Conservation (phyloP, 1,139 yeast genomes). For the Casaregolazyma suthepensis region DNA sequence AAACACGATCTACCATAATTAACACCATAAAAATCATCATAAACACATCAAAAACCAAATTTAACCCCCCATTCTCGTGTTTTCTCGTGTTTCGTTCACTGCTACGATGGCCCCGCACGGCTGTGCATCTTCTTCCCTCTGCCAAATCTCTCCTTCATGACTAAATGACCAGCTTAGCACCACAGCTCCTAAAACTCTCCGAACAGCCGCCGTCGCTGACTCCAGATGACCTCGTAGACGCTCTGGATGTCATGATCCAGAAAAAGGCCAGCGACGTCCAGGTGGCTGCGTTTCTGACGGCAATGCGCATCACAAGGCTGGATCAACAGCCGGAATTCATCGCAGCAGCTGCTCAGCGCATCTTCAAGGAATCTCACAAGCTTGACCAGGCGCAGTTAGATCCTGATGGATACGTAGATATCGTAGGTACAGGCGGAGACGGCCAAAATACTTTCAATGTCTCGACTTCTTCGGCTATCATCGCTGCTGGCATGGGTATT, state of each 20-base stretch:
- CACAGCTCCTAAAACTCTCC: conserved; percentile 58
- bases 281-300: conserved; percentile 72
- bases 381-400: conserved; percentile 36
- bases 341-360: conserved; percentile 75
- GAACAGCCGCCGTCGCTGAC: conserved; percentile 53
- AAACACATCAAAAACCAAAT: too few relatives aligned
- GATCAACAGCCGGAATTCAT: conserved; percentile 78
- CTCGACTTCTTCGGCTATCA: conserved; percentile 89
- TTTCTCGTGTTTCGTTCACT: neutral
- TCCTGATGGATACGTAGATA: conserved; percentile 62
- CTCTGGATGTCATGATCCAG: conserved; percentile 51
- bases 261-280: conserved; percentile 65
- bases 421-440: conserved; percentile 98
- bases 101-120: neutral
- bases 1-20: too few relatives aligned
- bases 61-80: neutral
- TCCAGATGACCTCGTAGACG: conserved; percentile 54
- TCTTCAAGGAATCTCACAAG: conserved; percentile 43
- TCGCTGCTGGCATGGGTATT: conserved; percentile 85
- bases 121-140: neutral
- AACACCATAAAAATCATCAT: too few relatives aligned
- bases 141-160: neutral
- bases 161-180: conserved; percentile 36
- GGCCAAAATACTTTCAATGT: conserved; percentile 96
- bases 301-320: conserved; percentile 63